phyloP scores from a whole-genome alignment of 1,139 yeast species.

The Taiozyma sp. region DNA sequence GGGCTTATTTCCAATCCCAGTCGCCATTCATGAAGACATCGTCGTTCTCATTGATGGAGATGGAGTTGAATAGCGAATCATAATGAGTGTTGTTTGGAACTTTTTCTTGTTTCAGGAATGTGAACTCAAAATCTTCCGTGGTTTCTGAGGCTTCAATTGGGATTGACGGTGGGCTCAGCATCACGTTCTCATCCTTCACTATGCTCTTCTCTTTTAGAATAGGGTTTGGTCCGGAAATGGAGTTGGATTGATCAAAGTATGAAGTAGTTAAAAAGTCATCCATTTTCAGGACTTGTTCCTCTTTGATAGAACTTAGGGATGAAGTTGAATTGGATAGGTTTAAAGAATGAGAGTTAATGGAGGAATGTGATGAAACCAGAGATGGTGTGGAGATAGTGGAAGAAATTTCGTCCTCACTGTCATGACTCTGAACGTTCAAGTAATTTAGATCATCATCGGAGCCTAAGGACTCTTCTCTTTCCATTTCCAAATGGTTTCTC shows the following conservation, averaged over 20 bases:
- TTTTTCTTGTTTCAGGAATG: constrained; percentile 17
- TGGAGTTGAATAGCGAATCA: constrained; percentile 12
- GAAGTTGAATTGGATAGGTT: constrained; percentile 7
- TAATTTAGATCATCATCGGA: constrained; percentile 5
- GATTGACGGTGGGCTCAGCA: constrained; percentile 11
- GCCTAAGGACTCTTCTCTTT: constrained; percentile 13
- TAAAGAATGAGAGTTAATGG: constrained; percentile 7
- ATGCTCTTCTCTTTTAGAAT: constrained; percentile 5
- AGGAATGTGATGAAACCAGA: constrained; percentile 14
- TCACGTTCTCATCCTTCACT: background rate
- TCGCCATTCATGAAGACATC: constrained; percentile 10
- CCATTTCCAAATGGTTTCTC: constrained; percentile 16
- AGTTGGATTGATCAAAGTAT: constrained; percentile 17
- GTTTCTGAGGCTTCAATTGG: constrained; percentile 6
- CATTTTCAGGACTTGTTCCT: constrained; percentile 18
- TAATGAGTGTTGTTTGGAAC: constrained; percentile 7
- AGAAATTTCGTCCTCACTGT: constrained; percentile 17
- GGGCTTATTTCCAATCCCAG: constrained; percentile 15
- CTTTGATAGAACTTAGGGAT: constrained; percentile 18
- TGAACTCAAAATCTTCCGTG: constrained; percentile 16
- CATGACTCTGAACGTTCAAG: constrained; percentile 5
- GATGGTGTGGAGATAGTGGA: constrained; percentile 22
- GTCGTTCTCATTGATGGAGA: constrained; percentile 6
- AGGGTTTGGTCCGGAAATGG: constrained; percentile 5
- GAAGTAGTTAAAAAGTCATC: constrained; percentile 21